Conservation (phyloP, 352 stramenopile genomes). For the Peronospora belbahrii region DNA sequence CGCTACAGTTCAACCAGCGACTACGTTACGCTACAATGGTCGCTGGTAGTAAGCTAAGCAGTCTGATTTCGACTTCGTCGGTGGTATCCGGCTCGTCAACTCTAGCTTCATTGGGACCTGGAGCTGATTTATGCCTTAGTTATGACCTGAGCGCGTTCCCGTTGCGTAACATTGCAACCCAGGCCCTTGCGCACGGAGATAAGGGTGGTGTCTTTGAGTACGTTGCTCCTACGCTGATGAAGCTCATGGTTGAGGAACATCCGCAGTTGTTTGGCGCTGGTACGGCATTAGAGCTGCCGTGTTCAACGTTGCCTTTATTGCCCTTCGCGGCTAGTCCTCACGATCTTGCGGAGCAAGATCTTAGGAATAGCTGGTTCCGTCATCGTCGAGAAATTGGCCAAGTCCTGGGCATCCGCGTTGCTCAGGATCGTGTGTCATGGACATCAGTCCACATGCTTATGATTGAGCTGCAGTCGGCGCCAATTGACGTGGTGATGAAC, state of each 20-base stretch:
- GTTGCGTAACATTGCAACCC: slow-evolving; percentile 37
- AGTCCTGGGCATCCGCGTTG: slow-evolving; percentile 5
- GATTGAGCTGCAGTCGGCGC: slow-evolving; percentile 27
- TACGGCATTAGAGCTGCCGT: slow-evolving; percentile 7
- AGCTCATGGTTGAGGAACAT: slow-evolving; percentile 49
- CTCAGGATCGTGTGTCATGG: slow-evolving; percentile 20
- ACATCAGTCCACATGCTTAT: slow-evolving; percentile 20
- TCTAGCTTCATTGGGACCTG: slow-evolving; percentile 21
- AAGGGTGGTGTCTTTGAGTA: slow-evolving; percentile 43
- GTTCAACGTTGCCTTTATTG: slow-evolving; percentile 18
- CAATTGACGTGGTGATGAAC: slow-evolving; percentile 24
- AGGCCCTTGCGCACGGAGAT: slow-evolving; percentile 27
- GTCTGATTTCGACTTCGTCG: slow-evolving; percentile 25
- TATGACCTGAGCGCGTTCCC: slow-evolving; percentile 44
- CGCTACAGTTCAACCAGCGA: slow-evolving; percentile 62
- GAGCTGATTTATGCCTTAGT: slow-evolving; percentile 40
- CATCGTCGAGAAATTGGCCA: slow-evolving; percentile 13
- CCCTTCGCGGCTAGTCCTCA: slow-evolving; percentile 17
- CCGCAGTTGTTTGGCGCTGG: slow-evolving; percentile 34
- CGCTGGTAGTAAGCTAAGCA: slow-evolving; percentile 44
- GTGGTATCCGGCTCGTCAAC: slow-evolving; percentile 17
- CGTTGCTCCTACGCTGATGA: slow-evolving; percentile 37
- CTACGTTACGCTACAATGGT: slow-evolving; percentile 46
- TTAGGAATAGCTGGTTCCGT: slow-evolving; percentile 29
- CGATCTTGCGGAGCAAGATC: slow-evolving; percentile 16